Conservation (phyloP, 2,329 filamentous ascomycete species). For the Aspergillus versicolor region DNA sequence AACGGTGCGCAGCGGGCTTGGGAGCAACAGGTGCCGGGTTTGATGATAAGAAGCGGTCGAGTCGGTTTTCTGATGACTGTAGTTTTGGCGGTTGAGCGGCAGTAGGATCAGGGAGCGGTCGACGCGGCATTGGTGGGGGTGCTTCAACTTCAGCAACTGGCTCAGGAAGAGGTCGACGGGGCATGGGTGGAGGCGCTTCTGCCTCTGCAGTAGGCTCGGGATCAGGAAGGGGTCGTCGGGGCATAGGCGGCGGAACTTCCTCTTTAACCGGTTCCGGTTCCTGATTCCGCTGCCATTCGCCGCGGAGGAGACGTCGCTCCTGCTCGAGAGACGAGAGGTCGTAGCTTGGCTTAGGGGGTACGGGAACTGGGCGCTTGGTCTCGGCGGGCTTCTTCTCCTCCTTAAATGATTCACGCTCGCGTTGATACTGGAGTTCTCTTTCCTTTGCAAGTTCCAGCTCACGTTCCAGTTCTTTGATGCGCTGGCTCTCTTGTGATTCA, state of each 20-base stretch:
- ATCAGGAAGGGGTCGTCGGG: conserved; percentile 46
- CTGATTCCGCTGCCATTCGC: conserved; percentile 53
- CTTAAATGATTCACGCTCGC: conserved; percentile 55
- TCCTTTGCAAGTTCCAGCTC: conserved; percentile 68
- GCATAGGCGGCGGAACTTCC: not conserved
- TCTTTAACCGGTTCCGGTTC: conserved; percentile 15
- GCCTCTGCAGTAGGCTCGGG: conserved; percentile 23
- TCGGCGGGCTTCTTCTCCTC: conserved; percentile 24
- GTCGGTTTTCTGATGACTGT: conserved; percentile 43
- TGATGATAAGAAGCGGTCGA: conserved; percentile 56
- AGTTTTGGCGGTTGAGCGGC: conserved; percentile 31
- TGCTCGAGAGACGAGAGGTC: conserved; percentile 60
- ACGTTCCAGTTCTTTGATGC: conserved; percentile 77
- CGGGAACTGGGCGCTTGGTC: conserved; percentile 30
- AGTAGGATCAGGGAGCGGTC: conserved; percentile 50
- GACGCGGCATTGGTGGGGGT: not conserved
- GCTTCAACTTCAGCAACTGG: not conserved
- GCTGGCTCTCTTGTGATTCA: conserved; percentile 59
- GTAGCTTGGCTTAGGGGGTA: conserved; percentile 45
- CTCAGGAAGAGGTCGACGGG: conserved; percentile 35
- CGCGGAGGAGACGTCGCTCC: conserved; percentile 59
- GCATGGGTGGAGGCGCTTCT: not conserved
- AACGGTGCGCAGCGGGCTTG: conserved; percentile 39
- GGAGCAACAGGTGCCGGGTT: conserved; percentile 51
- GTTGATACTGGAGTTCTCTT: conserved; percentile 64